Percentiles rank a stretch among this genome's conserved stretches.
Evolutionary conservation across 495 filamentous ascomycete species (phyloP).

Genomic region (Neurospora discreta): DNA sequence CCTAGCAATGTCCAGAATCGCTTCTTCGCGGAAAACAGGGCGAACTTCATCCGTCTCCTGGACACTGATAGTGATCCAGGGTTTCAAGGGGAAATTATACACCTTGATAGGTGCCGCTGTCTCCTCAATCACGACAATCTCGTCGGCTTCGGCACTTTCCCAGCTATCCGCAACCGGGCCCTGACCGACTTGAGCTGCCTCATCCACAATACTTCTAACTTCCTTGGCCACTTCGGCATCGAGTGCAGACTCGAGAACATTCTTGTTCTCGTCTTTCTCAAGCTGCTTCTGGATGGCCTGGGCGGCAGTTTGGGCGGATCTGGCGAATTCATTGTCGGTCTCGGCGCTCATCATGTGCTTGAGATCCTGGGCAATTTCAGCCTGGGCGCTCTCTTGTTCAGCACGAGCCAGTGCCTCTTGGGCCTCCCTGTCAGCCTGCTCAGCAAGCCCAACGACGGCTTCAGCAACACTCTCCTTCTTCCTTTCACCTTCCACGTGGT

Average conservation of each 20-base stretch:
- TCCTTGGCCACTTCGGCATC: conserved; percentile 42
- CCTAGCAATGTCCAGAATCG: conserved; percentile 77
- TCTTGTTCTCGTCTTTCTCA: conserved; percentile 41
- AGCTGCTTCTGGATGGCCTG: conserved; percentile 45
- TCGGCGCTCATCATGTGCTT: conserved; percentile 30
- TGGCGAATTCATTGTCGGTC: conserved; percentile 35
- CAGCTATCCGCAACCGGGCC: conserved; percentile 56
- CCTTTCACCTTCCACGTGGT: conserved; percentile 16
- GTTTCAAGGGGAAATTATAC: conserved; percentile 90
- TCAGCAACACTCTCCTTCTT: conserved; percentile 58
- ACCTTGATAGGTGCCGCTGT: conserved; percentile 57
- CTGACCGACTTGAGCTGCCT: conserved; percentile 33
- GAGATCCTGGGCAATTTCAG: conserved; percentile 34
- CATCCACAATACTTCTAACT: conserved; percentile 47
- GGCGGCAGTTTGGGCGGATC: conserved; percentile 33
- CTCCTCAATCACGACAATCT: conserved; percentile 62
- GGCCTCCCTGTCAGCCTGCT: conserved; percentile 56
- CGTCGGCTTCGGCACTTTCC: conserved; percentile 64
- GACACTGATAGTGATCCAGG: conserved; percentile 72
- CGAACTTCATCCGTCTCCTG: conserved; percentile 37
- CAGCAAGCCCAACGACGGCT: conserved; percentile 57
- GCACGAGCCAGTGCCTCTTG: conserved; percentile 52
- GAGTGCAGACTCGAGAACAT: conserved; percentile 39
- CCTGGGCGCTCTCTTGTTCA: conserved; percentile 38
- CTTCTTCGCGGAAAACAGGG: conserved; percentile 52